phyloP scores from a whole-genome alignment of 2,329 filamentous ascomycete genomes.

The Tolypocladium album region DNA sequence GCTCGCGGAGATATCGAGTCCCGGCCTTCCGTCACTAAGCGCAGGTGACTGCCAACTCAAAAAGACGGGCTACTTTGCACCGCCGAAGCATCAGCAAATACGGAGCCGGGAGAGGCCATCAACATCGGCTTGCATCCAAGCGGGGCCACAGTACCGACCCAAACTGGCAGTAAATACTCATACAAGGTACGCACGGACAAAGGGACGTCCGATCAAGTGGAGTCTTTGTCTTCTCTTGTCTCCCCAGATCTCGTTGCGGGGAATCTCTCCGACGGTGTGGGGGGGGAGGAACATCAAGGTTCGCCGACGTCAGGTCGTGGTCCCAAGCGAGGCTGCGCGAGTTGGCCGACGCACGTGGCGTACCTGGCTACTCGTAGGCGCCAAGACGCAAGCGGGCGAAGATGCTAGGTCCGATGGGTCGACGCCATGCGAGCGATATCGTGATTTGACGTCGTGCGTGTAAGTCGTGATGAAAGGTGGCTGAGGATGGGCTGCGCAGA shows the following conservation, averaged over 20 bases:
- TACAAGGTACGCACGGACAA: neutral
- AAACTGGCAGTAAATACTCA: neutral
- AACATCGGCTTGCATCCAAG: neutral
- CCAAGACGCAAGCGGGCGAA: no score
- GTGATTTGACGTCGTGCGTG: neutral
- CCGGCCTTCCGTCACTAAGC: neutral
- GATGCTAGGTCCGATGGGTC: neutral
- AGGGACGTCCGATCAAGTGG: neutral
- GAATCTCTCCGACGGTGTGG: neutral
- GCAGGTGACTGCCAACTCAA: neutral
- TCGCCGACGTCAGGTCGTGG: neutral
- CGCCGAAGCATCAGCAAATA: neutral
- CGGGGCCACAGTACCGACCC: neutral
- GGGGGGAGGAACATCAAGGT: neutral
- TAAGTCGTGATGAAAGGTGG: neutral
- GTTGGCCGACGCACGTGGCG: slow-evolving; percentile 1
- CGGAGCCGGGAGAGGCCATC: neutral
- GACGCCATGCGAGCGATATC: neutral
- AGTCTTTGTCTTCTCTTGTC: neutral
- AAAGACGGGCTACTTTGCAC: neutral
- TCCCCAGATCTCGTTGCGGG: neutral
- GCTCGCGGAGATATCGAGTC: neutral
- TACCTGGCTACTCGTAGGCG: neutral
- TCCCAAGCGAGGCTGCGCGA: no score
- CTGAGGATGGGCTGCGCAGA: neutral